phyloP scores from a whole-genome alignment of 805 yeast species.

The Helenozyma baotianmanensis region DNA sequence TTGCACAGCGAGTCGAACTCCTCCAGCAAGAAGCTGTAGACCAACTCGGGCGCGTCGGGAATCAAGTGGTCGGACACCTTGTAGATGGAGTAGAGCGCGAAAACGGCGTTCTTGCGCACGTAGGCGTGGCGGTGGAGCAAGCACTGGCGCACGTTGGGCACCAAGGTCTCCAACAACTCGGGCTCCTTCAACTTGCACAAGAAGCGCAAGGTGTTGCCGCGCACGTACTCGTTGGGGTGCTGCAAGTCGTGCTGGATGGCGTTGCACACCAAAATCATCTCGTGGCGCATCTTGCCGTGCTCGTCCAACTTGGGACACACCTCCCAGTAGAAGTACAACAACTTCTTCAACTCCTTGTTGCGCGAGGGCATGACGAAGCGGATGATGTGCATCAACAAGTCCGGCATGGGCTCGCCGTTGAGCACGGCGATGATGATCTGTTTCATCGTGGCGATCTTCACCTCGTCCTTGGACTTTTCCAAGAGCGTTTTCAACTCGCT shows the following conservation, averaged over 20 bases:
- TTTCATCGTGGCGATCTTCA: conserved; percentile 86
- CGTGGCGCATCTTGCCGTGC: conserved; percentile 91
- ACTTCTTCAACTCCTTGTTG: conserved; percentile 84
- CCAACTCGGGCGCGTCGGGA: conserved; percentile 92
- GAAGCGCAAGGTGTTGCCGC: conserved; percentile 93
- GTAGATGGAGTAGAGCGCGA: conserved; percentile 81
- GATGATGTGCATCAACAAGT: conserved; percentile 91
- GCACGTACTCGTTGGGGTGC: conserved; percentile 95
- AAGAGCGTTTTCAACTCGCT: conserved; percentile 71
- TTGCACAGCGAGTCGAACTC: conserved; percentile 93
- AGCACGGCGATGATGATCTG: conserved; percentile 79
- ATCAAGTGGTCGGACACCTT: conserved; percentile 79
- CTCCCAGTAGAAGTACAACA: conserved; percentile 96
- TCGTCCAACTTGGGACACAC: conserved; percentile 87
- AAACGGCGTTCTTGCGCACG: conserved; percentile 94
- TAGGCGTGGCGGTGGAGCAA: conserved; percentile 96
- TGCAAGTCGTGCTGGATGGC: conserved; percentile 96
- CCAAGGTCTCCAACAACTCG: conserved; percentile 90
- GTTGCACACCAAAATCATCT: conserved; percentile 97
- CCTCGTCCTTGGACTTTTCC: conserved; percentile 87
- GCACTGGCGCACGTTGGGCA: conserved; percentile 87
- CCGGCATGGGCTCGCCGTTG: conserved; percentile 91
- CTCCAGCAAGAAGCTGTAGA: conserved; percentile 63
- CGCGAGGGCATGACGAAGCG: conserved; percentile 96
- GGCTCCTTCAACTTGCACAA: conserved; percentile 87